These are phyloP conservation scores for Porcisia hertigi DNA, from an alignment of 208 protist genomes.

Conservation along the genomic window DNA sequence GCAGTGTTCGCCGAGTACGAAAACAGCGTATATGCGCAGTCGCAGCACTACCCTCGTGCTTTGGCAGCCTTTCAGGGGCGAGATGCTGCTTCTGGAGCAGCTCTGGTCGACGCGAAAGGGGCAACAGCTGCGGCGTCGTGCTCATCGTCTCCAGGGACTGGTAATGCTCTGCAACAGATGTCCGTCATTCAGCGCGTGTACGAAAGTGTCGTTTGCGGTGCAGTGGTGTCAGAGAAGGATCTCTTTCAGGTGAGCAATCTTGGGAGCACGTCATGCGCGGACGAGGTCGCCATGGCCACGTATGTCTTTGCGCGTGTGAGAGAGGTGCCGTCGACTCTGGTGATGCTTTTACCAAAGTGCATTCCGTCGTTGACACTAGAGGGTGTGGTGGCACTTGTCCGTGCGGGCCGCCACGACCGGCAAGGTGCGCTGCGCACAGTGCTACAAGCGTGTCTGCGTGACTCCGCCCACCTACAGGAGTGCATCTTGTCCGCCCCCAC, in stretches of 20 bases:
- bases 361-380: slow-evolving; percentile 14
- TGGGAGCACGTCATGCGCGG: slow-evolving; percentile 10
- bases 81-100: neutral
- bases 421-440: slow-evolving; percentile 25
- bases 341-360: neutral
- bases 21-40: slow-evolving; percentile 26
- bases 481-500: slow-evolving; percentile 25
- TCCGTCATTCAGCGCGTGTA: slow-evolving; percentile 14
- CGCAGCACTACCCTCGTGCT: slow-evolving; percentile 14
- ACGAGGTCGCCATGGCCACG: slow-evolving; percentile 26
- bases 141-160: neutral
- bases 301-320: slow-evolving; percentile 19
- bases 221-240: slow-evolving; percentile 26
- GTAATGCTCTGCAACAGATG: slow-evolving; percentile 20
- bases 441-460: slow-evolving; percentile 9
- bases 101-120: neutral
- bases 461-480: slow-evolving; percentile 1
- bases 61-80: slow-evolving; percentile 10
- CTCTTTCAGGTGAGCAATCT: slow-evolving; percentile 22
- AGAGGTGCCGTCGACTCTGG: slow-evolving; percentile 16
- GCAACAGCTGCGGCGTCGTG: neutral
- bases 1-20: slow-evolving; percentile 1
- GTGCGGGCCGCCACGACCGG: slow-evolving; percentile 35
- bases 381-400: slow-evolving; percentile 43
- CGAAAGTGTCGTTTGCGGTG: slow-evolving; percentile 12